Evolutionary conservation across 2,329 filamentous ascomycete genomes (phyloP).

Genomic region (Aureobasidium melanogenum): DNA sequence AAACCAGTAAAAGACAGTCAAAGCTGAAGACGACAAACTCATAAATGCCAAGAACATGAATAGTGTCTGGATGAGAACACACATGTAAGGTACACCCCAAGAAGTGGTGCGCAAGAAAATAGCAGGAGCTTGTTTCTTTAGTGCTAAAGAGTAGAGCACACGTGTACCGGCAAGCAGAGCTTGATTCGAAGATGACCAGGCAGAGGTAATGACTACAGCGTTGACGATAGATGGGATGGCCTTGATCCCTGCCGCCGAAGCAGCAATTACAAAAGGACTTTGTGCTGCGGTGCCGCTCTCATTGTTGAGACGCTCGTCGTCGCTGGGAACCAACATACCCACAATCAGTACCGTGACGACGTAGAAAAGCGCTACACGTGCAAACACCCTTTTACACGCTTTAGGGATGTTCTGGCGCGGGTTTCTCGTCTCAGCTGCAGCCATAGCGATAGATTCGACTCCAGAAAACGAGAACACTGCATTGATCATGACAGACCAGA

Average conservation of each 20-base stretch:
- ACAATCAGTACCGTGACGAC: conserved; percentile 63
- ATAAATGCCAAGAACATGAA: conserved; percentile 51
- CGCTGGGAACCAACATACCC: conserved; percentile 58
- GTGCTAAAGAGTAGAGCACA: conserved; percentile 63
- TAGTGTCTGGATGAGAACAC: conserved; percentile 52
- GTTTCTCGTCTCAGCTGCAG: conserved; percentile 70
- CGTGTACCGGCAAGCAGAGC: conserved; percentile 68
- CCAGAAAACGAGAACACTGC: conserved; percentile 73
- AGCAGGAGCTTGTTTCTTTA: conserved; percentile 60
- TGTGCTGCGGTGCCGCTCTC: conserved; percentile 41
- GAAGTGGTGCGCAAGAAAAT: conserved; percentile 64
- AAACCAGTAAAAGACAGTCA: conserved; percentile 39
- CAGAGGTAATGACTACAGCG: conserved; percentile 64
- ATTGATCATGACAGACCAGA: conserved; percentile 51
- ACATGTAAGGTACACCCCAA: conserved; percentile 61
- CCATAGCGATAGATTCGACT: conserved; percentile 71
- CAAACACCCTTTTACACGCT: conserved; percentile 73
- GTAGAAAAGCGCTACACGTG: conserved; percentile 75
- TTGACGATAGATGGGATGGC: conserved; percentile 61
- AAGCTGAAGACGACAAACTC: conserved; percentile 35
- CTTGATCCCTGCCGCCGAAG: conserved; percentile 55
- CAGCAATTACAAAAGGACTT: conserved; percentile 69
- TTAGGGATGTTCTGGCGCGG: conserved; percentile 67
- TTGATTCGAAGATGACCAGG: conserved; percentile 68
- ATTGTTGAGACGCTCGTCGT: conserved; percentile 51